Evolutionary conservation across 306 rosid genomes (phyloP).

Genomic region (Trifolium fragiferum): DNA sequence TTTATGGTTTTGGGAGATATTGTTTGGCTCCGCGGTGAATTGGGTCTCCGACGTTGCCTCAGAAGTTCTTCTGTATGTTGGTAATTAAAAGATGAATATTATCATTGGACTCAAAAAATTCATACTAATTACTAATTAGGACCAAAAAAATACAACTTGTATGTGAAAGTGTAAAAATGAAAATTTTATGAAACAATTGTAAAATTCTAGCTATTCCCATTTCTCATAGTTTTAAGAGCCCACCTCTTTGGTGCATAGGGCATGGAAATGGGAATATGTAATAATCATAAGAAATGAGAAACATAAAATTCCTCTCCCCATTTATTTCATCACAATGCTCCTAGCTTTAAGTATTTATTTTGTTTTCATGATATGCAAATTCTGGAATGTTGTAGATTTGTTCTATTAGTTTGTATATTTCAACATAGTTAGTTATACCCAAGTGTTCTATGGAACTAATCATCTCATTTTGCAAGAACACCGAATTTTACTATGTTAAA

Average conservation of each 20-base stretch:
- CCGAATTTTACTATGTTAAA: too few species aligned
- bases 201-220: slow-evolving; percentile 16
- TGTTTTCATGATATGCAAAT: not conserved
- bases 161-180: slow-evolving; percentile 44
- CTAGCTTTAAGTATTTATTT: not conserved
- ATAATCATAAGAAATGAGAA: not conserved
- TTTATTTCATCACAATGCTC: not conserved
- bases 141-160: slow-evolving; percentile 34
- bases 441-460: not conserved
- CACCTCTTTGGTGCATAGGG: not conserved
- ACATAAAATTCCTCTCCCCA: not conserved
- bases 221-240: slow-evolving; percentile 22
- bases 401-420: not conserved
- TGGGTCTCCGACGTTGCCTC: slow-evolving; percentile 64
- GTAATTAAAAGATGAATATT: slow-evolving; percentile 60
- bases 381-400: not conserved
- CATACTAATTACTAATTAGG: slow-evolving; percentile 10
- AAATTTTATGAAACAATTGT: slow-evolving; percentile 31
- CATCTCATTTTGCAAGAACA: too few species aligned
- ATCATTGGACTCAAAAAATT: slow-evolving; percentile 36
- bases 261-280: slow-evolving; percentile 5
- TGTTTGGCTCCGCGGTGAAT: slow-evolving; percentile 69
- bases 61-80: slow-evolving; percentile 53
- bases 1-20: slow-evolving; percentile 97
- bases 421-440: too few species aligned